phyloP scores from a whole-genome alignment of 768 basidiomycete genomes.

The Mycena amicta region DNA sequence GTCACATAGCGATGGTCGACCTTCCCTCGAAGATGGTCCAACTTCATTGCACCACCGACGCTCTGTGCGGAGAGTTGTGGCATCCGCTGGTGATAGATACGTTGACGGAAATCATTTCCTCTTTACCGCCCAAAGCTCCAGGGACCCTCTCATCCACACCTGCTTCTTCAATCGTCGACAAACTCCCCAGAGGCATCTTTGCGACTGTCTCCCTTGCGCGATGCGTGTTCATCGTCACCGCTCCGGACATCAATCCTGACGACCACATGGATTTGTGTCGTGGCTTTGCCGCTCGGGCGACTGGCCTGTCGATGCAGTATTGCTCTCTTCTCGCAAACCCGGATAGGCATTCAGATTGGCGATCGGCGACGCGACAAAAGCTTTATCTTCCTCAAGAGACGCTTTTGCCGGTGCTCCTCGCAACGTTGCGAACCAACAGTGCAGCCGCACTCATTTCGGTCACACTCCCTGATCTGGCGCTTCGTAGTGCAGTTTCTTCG shows the following conservation, averaged over 20 bases:
- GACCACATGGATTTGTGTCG: conserved; percentile 67
- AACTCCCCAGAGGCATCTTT: conserved; percentile 58
- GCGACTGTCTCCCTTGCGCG: conserved; percentile 60
- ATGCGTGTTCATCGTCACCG: conserved; percentile 69
- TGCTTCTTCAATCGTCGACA: conserved; percentile 34
- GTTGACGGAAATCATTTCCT: conserved; percentile 51
- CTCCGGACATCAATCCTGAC: conserved; percentile 78
- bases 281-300: conserved; percentile 61
- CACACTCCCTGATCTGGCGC: conserved; percentile 46
- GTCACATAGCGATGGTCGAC: conserved; percentile 43
- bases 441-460: conserved; percentile 46
- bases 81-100: conserved; percentile 57
- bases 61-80: conserved; percentile 69
- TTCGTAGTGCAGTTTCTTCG: conserved; percentile 69
- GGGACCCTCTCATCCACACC: conserved; percentile 6
- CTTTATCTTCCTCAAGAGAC: conserved; percentile 60
- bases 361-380: conserved; percentile 51
- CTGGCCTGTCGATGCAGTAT: conserved; percentile 56
- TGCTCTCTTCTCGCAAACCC: conserved; percentile 50
- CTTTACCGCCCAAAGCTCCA: conserved; percentile 30
- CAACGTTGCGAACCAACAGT: conserved; percentile 34
- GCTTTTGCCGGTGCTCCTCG: conserved; percentile 43
- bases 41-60: conserved; percentile 54
- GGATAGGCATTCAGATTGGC: conserved; percentile 38
- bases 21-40: conserved; percentile 46